Conservation (phyloP, 306 rosid species). For the Castanea sativa region DNA sequence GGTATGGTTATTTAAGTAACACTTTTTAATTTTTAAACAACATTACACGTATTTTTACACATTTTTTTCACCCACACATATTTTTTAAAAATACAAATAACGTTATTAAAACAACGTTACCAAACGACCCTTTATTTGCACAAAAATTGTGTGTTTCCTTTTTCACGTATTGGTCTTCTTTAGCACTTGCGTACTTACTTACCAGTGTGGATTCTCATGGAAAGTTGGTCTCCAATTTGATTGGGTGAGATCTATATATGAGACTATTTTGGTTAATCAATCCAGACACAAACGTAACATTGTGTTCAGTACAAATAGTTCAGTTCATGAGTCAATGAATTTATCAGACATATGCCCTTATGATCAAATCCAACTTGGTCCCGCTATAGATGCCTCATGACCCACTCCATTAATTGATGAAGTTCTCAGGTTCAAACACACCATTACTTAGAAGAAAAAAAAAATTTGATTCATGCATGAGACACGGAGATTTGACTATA, state of each 20-base stretch:
- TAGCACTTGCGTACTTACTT: no score
- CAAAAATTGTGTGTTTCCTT: no score
- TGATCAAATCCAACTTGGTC: slow-evolving; percentile 34
- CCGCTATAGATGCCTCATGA: slow-evolving; percentile 33
- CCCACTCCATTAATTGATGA: slow-evolving; percentile 44
- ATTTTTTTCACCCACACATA: no score
- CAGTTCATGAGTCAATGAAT: slow-evolving; percentile 19
- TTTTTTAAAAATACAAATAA: no score
- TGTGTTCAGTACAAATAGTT: slow-evolving; percentile 7
- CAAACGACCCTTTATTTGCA: no score
- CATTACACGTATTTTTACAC: no score
- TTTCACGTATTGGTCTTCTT: no score
- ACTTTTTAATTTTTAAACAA: no score
- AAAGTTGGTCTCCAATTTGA: background rate
- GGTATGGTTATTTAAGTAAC: no score
- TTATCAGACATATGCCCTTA: slow-evolving; percentile 4
- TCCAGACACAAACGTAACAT: background rate
- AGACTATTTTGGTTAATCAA: slow-evolving; percentile 12
- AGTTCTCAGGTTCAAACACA: slow-evolving; percentile 35
- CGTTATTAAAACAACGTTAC: no score
- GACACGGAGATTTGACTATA: slow-evolving; percentile 20
- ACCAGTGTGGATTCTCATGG: no score
- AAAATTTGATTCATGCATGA: slow-evolving; percentile 15
- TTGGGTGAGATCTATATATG: slow-evolving; percentile 7
- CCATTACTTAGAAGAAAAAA: background rate